phyloP scores from a whole-genome alignment of 352 stramenopile genomes.

The Pythium phragmiticola region DNA sequence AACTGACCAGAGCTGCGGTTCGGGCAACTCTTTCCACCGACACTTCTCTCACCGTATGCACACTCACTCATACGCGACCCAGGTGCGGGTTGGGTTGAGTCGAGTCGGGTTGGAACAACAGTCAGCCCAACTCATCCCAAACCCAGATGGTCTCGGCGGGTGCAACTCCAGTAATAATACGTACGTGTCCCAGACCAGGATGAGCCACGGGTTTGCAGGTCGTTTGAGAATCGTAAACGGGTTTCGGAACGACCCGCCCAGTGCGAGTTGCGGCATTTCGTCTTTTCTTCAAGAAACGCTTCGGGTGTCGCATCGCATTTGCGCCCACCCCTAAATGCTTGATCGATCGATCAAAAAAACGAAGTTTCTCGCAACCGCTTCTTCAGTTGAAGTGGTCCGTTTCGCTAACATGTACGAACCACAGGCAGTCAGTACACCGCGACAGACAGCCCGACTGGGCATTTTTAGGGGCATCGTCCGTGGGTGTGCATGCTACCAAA shows the following conservation, averaged over 20 bases:
- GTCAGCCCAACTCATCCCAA: neutral
- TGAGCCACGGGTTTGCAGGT: neutral
- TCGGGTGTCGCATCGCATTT: conserved; percentile 20
- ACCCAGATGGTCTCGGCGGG: conserved; percentile 1
- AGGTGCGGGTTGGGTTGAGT: conserved; percentile 5
- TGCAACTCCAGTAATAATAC: too few species aligned
- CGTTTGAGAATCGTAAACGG: neutral
- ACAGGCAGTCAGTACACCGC: too few species aligned
- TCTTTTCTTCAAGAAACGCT: conserved; percentile 19
- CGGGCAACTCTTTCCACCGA: conserved; percentile 22
- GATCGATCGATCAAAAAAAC: conserved; percentile 4
- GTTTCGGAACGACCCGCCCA: neutral
- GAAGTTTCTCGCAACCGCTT: neutral
- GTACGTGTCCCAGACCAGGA: conserved; percentile 2
- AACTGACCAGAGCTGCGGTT: conserved; percentile 2
- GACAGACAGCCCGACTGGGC: too few species aligned
- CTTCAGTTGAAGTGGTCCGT: neutral
- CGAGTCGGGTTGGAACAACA: neutral
- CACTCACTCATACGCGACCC: neutral
- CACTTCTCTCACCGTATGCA: conserved; percentile 27
- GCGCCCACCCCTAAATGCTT: neutral
- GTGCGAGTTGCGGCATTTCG: neutral
- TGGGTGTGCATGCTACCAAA: too few species aligned
- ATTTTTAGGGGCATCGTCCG: too few species aligned
- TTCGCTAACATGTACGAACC: neutral